phyloP scores from a whole-genome alignment of 768 basidiomycete species.

The Royoungia palumana region DNA sequence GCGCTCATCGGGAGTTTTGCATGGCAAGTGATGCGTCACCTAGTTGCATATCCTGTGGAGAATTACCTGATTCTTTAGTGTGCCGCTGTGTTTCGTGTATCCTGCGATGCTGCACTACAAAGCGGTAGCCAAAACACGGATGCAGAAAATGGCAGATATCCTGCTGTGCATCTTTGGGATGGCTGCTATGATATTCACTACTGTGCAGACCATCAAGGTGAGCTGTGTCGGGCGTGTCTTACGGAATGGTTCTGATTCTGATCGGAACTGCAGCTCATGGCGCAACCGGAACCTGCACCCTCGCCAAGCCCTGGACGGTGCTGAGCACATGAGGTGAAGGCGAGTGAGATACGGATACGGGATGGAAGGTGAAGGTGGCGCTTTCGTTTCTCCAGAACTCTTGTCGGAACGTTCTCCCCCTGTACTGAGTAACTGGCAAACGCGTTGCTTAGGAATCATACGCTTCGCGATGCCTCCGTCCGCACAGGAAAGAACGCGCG shows the following conservation, averaged over 20 bases:
- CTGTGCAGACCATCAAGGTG: slow-evolving; percentile 71
- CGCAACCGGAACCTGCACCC: slow-evolving; percentile 42
- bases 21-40: slow-evolving; percentile 56
- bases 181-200: slow-evolving; percentile 72
- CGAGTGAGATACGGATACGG: background rate
- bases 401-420: slow-evolving; percentile 6
- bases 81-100: slow-evolving; percentile 92
- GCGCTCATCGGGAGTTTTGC: slow-evolving; percentile 91
- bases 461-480: slow-evolving; percentile 18
- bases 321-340: slow-evolving; percentile 12
- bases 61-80: slow-evolving; percentile 43
- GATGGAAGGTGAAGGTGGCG: background rate
- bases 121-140: slow-evolving; percentile 72
- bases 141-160: slow-evolving; percentile 65
- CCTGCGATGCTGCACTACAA: slow-evolving; percentile 91
- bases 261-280: slow-evolving; percentile 50
- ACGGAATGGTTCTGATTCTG: slow-evolving; percentile 14
- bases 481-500: slow-evolving; percentile 7
- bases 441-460: slow-evolving; percentile 11
- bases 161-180: slow-evolving; percentile 74
- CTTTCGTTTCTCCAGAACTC: slow-evolving; percentile 11
- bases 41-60: background rate
- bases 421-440: slow-evolving; percentile 14
- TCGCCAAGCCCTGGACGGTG: slow-evolving; percentile 36
- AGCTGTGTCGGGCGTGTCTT: background rate